Percentiles rank a stretch among this genome's conserved stretches.
These are phyloP conservation scores for Medicago arabica DNA, from an alignment of 306 rosid genomes.

Conservation along the genomic window DNA sequence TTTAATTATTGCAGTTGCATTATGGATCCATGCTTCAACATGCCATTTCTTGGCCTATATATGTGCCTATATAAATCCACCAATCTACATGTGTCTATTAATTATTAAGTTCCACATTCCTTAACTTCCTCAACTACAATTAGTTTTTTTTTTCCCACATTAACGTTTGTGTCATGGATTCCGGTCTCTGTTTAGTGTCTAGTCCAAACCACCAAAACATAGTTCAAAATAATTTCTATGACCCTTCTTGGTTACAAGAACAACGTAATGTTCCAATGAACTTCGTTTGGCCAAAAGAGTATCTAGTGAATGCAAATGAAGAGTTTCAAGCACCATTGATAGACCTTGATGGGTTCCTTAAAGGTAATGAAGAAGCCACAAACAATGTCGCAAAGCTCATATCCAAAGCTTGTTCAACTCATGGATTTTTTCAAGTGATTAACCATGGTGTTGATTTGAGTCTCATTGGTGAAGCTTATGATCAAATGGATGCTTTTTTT, in stretches of 20 bases:
- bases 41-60: background rate
- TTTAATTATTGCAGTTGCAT: background rate
- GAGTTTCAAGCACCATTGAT: conserved; percentile 57
- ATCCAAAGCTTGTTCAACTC: conserved; percentile 53
- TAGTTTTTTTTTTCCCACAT: background rate
- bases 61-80: background rate
- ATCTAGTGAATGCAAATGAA: conserved; percentile 43
- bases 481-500: conserved; percentile 53
- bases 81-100: background rate
- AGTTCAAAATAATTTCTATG: conserved; percentile 36
- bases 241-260: conserved; percentile 40
- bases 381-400: conserved; percentile 43
- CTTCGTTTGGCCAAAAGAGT: conserved; percentile 65
- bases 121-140: background rate
- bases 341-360: conserved; percentile 62
- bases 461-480: conserved; percentile 47
- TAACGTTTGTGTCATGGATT: conserved; percentile 23
- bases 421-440: conserved; percentile 75
- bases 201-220: conserved; percentile 19
- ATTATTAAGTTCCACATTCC: background rate
- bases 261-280: conserved; percentile 50
- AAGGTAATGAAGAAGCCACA: conserved; percentile 54
- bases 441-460: conserved; percentile 64
- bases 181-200: conserved; percentile 11
- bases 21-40: conserved; percentile 13